phyloP scores from a whole-genome alignment of 768 basidiomycete species.

The Leucogyrophana mollusca region DNA sequence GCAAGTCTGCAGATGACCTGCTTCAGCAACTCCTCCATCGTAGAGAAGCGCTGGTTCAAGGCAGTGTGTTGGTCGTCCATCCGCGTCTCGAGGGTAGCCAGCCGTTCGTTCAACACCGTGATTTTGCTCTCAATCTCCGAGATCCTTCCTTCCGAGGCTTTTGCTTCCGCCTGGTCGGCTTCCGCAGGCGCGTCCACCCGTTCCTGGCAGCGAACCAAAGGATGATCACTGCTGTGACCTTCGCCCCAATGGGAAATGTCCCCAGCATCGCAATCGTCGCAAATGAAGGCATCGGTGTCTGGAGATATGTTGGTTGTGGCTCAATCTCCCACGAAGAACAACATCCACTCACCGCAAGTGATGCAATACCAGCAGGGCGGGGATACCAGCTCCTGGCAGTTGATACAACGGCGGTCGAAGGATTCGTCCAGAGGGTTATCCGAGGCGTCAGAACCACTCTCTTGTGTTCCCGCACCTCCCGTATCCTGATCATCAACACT shows the following conservation, averaged over 20 bases:
- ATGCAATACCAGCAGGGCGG: constrained; percentile 4
- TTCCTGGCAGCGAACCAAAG: constrained; percentile 3
- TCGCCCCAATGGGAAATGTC: background rate
- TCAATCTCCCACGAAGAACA: no score
- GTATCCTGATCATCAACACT: no score
- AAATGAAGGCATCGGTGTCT: constrained; percentile 4
- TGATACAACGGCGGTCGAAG: constrained; percentile 1
- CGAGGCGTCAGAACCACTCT: no score
- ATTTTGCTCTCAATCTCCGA: constrained; percentile 4
- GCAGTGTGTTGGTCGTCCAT: background rate
- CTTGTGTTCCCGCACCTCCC: no score
- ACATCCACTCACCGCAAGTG: constrained; percentile 3
- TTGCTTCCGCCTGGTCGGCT: background rate
- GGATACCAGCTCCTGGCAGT: background rate
- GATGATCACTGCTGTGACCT: background rate
- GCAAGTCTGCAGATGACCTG: background rate
- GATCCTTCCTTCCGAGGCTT: no score
- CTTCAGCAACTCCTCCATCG: background rate
- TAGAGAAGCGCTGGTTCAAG: background rate
- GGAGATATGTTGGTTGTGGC: no score
- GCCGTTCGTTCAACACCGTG: constrained; percentile 1
- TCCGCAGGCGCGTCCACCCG: no score
- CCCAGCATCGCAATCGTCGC: constrained; percentile 2
- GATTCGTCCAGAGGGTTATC: background rate
- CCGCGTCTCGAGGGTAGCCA: background rate